phyloP scores from a whole-genome alignment of 2,329 filamentous ascomycete genomes.

The Pseudopithomyces chartarum region DNA sequence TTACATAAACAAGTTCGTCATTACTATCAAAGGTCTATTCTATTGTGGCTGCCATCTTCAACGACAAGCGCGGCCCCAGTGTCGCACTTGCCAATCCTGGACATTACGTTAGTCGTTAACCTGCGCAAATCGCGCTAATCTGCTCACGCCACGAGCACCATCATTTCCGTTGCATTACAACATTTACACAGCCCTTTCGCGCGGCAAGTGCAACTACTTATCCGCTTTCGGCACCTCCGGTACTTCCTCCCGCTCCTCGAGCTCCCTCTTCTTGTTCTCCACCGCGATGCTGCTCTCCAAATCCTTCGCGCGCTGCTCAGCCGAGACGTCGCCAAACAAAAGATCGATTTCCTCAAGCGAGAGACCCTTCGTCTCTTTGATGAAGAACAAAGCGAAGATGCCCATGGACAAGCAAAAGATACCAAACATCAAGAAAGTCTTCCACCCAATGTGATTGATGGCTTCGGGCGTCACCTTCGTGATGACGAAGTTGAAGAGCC shows the following conservation, averaged over 20 bases:
- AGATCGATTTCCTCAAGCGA: constrained; percentile 64
- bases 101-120: no score
- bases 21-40: no score
- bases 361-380: constrained; percentile 58
- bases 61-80: no score
- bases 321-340: constrained; percentile 58
- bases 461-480: constrained; percentile 49
- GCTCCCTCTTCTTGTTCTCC: constrained; percentile 18
- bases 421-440: constrained; percentile 30
- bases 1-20: no score
- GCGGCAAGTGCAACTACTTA: neutral
- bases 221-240: neutral
- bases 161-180: no score
- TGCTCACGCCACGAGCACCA: no score
- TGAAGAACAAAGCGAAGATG: constrained; percentile 40
- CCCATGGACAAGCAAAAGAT: constrained; percentile 53
- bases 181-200: neutral
- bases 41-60: no score
- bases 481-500: constrained; percentile 49
- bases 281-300: constrained; percentile 20
- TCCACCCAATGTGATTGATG: constrained; percentile 38
- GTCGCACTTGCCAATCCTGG: no score
- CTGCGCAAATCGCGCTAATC: no score
- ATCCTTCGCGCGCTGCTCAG: constrained; percentile 22
- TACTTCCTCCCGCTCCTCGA: constrained; percentile 8